Conservation (phyloP, 345 rosid species). For the Balakata baccata region DNA sequence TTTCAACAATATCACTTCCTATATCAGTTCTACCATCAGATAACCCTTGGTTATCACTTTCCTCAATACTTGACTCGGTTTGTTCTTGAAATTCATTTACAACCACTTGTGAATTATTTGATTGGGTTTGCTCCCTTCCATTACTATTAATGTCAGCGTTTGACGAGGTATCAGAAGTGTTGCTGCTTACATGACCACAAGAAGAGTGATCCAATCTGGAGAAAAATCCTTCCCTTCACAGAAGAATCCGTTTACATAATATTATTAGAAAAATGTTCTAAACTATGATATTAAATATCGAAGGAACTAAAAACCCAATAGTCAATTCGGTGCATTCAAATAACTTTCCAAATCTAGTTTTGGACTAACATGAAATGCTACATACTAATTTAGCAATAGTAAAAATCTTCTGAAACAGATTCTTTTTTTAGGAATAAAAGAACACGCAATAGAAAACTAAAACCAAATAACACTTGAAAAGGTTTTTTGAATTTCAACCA, state of each 20-base stretch:
- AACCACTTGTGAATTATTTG: conserved; percentile 31
- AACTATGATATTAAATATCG: background rate
- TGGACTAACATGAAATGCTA: background rate
- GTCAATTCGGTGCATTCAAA: background rate
- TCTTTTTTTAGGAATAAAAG: background rate
- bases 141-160: conserved; percentile 40
- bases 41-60: conserved; percentile 31
- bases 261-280: conserved; percentile 8
- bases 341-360: background rate
- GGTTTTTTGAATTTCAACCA: background rate
- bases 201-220: conserved; percentile 65
- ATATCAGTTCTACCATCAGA: conserved; percentile 38
- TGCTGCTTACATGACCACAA: conserved; percentile 51
- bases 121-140: conserved; percentile 43
- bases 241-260: conserved; percentile 13
- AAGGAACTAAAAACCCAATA: background rate
- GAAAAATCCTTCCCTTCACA: conserved; percentile 75
- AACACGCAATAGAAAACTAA: background rate
- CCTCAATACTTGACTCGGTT: conserved; percentile 33
- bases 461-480: background rate
- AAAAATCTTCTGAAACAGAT: background rate
- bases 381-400: background rate
- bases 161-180: conserved; percentile 58
- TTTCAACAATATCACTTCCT: conserved; percentile 29
- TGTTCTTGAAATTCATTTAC: conserved; percentile 33